Base-by-base conservation (phyloP, 192 early-diverging fungal species). In the Funneliformis geosporum region DNA sequence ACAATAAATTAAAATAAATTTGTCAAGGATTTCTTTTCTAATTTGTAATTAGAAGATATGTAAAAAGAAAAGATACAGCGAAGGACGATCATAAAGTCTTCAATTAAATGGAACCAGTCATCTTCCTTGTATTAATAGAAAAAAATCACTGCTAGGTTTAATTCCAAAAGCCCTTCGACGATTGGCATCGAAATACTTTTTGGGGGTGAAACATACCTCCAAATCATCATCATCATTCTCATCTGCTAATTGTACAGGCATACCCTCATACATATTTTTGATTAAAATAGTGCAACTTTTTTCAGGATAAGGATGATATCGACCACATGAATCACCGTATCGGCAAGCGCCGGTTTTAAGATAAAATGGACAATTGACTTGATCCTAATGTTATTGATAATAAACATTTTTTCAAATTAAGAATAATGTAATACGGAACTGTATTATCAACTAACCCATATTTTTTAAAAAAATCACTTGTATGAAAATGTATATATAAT, bases 341-440 rank as follows among this genome's bases (percentile, higher is more conserved):
- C 85, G 68, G 60, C 85, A 86, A 38, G 85, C 85, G 5, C 85
- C 85, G 50, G 84, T 82, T 76, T 86, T 86, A 16, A 73, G 23
- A 66, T 83, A 86, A 62, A 86, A 85, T 27, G 83, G 77, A 69
- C 85, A 86, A 42, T 83, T 78, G 42, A 79, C 23, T 59, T 68
- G 77, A 60, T 79, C 77, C 77, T 79, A 66, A 46, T 50, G 16
- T 69, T 25, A 59, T 33, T 42, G 38, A 11, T 8, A 69, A 42
- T n/a, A 25, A 60, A 39, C 5, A 42, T 21, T 33, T 47, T 16
- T 21, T n/a, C 2, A 60, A 60, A 50, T 50, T 25, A 79, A 70
- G 70, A 60, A 70, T 40, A 46, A 23, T 70, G 39, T 66, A 25
- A 21, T 23, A 69, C 16, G 40, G n/a, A 39, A 21, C 8, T 40